Conservation (phyloP, 768 basidiomycete genomes). For the Kwoniella heveanensis region DNA sequence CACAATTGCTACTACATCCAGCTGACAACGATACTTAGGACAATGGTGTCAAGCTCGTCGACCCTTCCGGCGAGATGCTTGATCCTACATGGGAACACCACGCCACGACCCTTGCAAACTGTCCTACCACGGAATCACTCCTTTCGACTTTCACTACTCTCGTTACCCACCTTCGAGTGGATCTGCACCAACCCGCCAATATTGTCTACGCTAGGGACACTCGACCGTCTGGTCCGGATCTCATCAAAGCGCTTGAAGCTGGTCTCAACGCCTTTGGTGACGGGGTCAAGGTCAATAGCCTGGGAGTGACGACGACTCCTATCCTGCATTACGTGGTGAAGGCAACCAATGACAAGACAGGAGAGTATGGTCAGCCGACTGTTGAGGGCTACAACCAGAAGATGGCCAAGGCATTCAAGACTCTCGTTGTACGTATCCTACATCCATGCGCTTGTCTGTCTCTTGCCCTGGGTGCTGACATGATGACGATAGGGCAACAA, state of each 20-base stretch:
- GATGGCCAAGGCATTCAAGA: slow-evolving; percentile 78
- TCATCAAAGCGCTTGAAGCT: slow-evolving; percentile 76
- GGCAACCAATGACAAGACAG: slow-evolving; percentile 77
- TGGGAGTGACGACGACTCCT: slow-evolving; percentile 88
- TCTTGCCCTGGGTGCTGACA: slow-evolving; percentile 1
- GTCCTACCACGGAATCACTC: slow-evolving; percentile 72
- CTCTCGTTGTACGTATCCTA: slow-evolving; percentile 70
- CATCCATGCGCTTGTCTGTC: not conserved
- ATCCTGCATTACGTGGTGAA: slow-evolving; percentile 92
- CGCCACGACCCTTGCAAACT: slow-evolving; percentile 85
- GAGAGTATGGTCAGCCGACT: slow-evolving; percentile 77
- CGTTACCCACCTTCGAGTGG: slow-evolving; percentile 69
- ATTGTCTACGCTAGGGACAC: slow-evolving; percentile 94
- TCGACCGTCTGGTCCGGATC: slow-evolving; percentile 76
- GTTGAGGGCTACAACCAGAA: slow-evolving; percentile 82
- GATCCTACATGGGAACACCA: slow-evolving; percentile 87
- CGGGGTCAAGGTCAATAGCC: slow-evolving; percentile 67
- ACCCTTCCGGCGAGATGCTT: slow-evolving; percentile 96
- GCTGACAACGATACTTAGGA: slow-evolving; percentile 63
- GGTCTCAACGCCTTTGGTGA: slow-evolving; percentile 71
- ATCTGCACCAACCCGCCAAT: slow-evolving; percentile 72
- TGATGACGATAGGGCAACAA: slow-evolving; percentile 37
- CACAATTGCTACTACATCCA: not conserved
- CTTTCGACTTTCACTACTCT: slow-evolving; percentile 66
- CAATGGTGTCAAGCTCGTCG: slow-evolving; percentile 97